Conservation (phyloP, 2,329 filamentous ascomycete species). For the Ophiognomonia clavigignenti-juglandacearum region DNA sequence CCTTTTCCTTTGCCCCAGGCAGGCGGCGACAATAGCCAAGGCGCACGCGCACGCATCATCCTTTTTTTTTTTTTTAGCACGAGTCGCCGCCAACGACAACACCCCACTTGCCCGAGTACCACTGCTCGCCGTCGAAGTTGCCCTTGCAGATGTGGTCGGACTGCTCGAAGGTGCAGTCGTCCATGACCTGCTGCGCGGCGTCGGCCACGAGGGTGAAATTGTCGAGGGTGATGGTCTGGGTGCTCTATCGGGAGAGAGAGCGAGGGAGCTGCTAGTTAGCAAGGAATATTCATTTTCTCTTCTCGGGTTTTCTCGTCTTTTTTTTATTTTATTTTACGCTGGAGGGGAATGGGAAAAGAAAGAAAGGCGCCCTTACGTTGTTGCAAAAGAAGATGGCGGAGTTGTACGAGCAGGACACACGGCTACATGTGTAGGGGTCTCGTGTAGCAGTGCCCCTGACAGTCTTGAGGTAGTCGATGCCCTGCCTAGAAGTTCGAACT, state of each 20-base stretch:
- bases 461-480: background rate
- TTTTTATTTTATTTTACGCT: no score
- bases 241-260: background rate
- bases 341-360: no score
- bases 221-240: background rate
- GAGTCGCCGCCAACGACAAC: background rate
- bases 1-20: no score
- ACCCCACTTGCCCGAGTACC: background rate
- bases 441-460: background rate
- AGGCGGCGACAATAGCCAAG: no score
- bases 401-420: background rate
- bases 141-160: background rate
- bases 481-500: background rate
- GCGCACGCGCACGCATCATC: no score
- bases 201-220: background rate
- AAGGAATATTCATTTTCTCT: background rate
- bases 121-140: background rate
- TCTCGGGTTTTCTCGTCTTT: no score
- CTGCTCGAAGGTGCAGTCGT: background rate
- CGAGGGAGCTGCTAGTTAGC: background rate
- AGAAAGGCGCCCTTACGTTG: no score
- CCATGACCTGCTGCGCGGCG: background rate
- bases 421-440: background rate
- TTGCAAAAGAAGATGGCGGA: constrained; percentile 7
- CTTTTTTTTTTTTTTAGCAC: no score